phyloP scores from a whole-genome alignment of 202 grass and related monocot species.

The Eragrostis tef region DNA sequence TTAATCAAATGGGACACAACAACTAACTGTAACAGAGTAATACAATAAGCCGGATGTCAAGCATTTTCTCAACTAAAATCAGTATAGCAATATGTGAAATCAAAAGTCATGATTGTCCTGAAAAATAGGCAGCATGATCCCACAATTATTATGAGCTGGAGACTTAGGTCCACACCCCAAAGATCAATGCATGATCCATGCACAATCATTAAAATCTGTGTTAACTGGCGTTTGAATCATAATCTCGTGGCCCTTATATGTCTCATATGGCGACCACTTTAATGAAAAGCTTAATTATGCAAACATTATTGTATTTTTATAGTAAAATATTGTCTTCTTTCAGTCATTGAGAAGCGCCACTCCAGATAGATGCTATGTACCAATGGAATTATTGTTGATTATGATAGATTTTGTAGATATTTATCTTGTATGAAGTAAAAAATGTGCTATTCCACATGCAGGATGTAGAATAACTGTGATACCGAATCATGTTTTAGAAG shows the following conservation, averaged over 20 bases:
- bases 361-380: too few species aligned
- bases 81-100: not conserved
- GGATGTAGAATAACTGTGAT: not conserved
- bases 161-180: not conserved
- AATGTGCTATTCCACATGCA: not conserved
- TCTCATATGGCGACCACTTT: not conserved
- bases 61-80: too few species aligned
- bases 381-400: too few species aligned
- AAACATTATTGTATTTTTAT: not conserved
- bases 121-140: slow-evolving; percentile 23
- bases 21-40: too few species aligned
- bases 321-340: too few species aligned
- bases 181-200: slow-evolving; percentile 14
- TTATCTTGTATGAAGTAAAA: too few species aligned
- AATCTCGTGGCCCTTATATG: too few species aligned
- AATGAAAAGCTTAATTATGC: not conserved
- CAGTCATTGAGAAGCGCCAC: too few species aligned
- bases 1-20: too few species aligned
- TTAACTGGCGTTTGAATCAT: not conserved
- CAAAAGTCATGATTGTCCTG: not conserved
- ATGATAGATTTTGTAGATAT: too few species aligned
- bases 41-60: too few species aligned
- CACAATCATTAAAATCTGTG: slow-evolving; percentile 28
- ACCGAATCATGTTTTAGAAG: not conserved
- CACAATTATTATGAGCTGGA: not conserved